phyloP scores from a whole-genome alignment of 2,329 filamentous ascomycete genomes.

The Pseudogymnoascus sp. region DNA sequence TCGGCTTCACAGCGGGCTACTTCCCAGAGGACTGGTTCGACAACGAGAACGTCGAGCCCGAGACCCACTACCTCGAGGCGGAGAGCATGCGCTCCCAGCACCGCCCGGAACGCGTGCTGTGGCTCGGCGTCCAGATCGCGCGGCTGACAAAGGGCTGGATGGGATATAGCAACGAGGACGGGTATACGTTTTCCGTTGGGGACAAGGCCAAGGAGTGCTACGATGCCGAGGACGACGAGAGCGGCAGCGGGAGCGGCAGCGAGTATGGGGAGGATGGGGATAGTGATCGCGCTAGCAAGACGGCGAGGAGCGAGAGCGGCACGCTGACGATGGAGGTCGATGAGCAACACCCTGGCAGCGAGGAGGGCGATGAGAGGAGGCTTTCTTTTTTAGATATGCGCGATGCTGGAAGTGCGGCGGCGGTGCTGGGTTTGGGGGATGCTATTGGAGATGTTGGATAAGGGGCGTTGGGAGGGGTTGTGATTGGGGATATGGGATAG shows the following conservation, averaged over 20 bases:
- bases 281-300: neutral
- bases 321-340: neutral
- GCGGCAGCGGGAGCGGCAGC: neutral
- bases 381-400: conserved; percentile 4
- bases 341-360: neutral
- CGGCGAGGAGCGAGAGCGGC: neutral
- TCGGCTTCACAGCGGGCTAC: conserved; percentile 21
- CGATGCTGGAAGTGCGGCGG: neutral
- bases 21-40: conserved; percentile 22
- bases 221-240: neutral
- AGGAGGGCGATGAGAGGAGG: neutral
- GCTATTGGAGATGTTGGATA: neutral
- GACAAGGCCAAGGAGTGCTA: neutral
- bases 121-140: neutral
- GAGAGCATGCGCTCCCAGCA: neutral
- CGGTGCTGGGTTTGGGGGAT: neutral
- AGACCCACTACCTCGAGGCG: conserved; percentile 19
- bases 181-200: conserved; percentile 1
- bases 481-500: neutral
- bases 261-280: neutral
- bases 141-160: neutral
- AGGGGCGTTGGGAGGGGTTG: neutral
- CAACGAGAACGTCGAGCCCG: conserved; percentile 22
- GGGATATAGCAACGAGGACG: neutral
- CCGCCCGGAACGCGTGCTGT: neutral